phyloP scores from a whole-genome alignment of 106 monocot species.

The Acorus gramineus region DNA sequence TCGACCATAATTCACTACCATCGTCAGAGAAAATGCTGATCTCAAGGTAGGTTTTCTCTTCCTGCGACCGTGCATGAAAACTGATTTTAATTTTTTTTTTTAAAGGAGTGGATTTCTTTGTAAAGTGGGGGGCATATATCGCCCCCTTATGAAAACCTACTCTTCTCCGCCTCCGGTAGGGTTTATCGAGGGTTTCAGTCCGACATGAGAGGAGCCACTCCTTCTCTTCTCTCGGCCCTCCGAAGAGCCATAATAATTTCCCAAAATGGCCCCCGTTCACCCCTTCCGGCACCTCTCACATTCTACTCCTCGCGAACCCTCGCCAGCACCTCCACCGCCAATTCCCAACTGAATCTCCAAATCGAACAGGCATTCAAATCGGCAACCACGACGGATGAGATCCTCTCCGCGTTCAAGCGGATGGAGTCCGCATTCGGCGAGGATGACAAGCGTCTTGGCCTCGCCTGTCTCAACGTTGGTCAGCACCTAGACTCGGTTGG shows the following conservation, averaged over 20 bases:
- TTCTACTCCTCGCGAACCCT: no score
- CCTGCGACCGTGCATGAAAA: no score
- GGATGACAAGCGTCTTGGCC: conserved; percentile 34
- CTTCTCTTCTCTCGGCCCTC: not conserved
- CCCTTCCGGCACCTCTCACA: no score
- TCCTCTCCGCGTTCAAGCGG: conserved; percentile 43
- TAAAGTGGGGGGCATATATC: no score
- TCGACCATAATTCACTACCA: no score
- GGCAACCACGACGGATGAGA: conserved; percentile 51
- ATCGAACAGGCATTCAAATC: conserved; percentile 60
- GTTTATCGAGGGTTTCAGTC: not conserved
- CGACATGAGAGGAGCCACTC: not conserved
- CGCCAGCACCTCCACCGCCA: no score
- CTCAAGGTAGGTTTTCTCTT: no score
- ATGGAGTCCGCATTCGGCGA: conserved; percentile 29
- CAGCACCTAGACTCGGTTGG: conserved; percentile 34
- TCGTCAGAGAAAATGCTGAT: no score
- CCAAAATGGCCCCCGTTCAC: conserved; percentile 5
- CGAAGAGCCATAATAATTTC: not conserved
- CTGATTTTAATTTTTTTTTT: no score
- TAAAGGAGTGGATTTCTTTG: no score
- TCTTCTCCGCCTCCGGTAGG: not conserved
- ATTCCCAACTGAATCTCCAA: conserved; percentile 9
- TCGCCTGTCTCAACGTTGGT: conserved; percentile 40
- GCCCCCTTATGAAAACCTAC: no score